Evolutionary conservation across 306 rosid genomes (phyloP).

Genomic region (Vachellia pachyceras): DNA sequence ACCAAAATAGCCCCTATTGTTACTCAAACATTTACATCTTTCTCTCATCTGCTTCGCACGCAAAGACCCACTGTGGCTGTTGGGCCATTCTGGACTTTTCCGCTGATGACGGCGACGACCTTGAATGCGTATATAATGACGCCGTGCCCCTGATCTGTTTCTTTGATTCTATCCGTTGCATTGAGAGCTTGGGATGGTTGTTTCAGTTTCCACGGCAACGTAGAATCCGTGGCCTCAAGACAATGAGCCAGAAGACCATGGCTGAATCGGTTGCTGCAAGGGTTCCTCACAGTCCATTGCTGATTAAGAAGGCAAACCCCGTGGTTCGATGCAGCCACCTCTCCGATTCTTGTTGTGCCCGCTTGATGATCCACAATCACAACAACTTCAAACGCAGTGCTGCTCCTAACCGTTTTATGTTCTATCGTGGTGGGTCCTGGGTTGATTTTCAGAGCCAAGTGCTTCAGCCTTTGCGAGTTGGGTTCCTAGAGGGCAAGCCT

Average conservation of each 20-base stretch:
- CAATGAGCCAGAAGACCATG: background rate
- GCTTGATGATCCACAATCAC: conserved; percentile 35
- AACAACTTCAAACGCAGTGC: conserved; percentile 52
- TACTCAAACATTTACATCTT: background rate
- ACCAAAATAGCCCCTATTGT: background rate
- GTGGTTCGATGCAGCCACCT: background rate
- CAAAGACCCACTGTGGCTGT: no score
- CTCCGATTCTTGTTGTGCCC: conserved; percentile 28
- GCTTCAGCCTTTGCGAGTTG: conserved; percentile 37
- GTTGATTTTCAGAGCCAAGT: conserved; percentile 46
- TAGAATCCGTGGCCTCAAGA: conserved; percentile 55
- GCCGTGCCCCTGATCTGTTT: background rate
- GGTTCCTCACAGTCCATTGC: conserved; percentile 20
- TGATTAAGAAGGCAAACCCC: background rate
- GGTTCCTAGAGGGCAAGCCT: conserved; percentile 49
- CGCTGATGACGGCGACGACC: background rate
- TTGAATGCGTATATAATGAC: background rate
- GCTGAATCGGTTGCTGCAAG: conserved; percentile 35
- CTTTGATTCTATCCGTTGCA: conserved; percentile 43
- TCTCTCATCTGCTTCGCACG: background rate
- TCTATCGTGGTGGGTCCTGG: conserved; percentile 53
- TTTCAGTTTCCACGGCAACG: conserved; percentile 27
- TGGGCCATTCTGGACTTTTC: background rate
- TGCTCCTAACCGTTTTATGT: conserved; percentile 58
- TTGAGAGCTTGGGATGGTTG: background rate